Conservation (phyloP, 192 early-diverging fungal species). For the Backusella mclennaniae region DNA sequence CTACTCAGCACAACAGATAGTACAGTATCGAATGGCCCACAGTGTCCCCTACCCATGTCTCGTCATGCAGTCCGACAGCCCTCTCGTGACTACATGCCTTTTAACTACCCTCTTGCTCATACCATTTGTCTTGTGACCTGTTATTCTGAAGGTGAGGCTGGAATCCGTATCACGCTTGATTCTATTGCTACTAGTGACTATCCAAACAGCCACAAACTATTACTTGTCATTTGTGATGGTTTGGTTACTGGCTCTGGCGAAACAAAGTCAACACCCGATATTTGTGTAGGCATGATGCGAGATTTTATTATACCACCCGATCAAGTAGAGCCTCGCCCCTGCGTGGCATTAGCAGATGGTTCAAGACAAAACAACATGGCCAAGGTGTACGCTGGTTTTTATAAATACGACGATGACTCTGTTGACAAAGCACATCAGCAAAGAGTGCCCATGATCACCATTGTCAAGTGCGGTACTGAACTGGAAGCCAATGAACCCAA, state of each 20-base stretch:
- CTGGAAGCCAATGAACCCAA: slow-evolving; percentile 65
- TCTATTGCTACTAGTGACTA: slow-evolving; percentile 83
- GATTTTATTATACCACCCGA: slow-evolving; percentile 52
- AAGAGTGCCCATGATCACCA: slow-evolving; percentile 70
- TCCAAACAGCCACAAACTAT: slow-evolving; percentile 80
- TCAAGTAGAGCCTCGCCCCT: slow-evolving; percentile 57
- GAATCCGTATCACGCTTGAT: slow-evolving; percentile 80
- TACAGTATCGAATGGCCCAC: background rate
- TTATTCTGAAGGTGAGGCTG: slow-evolving; percentile 87
- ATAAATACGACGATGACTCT: slow-evolving; percentile 70
- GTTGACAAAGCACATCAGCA: slow-evolving; percentile 65
- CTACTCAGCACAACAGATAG: background rate
- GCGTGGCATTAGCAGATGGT: slow-evolving; percentile 90
- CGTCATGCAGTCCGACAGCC: slow-evolving; percentile 40
- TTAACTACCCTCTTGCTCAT: slow-evolving; percentile 51
- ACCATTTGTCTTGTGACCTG: slow-evolving; percentile 82
- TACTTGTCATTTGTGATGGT: slow-evolving; percentile 89
- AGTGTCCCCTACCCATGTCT: slow-evolving; percentile 37
- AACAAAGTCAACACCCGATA: slow-evolving; percentile 71
- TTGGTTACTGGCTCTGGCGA: slow-evolving; percentile 84
- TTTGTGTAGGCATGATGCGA: slow-evolving; percentile 77
- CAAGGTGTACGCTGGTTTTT: slow-evolving; percentile 91
- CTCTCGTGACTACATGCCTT: slow-evolving; percentile 44
- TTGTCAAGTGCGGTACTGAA: slow-evolving; percentile 57
- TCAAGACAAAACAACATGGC: slow-evolving; percentile 91